Evolutionary conservation across 352 stramenopile species (phyloP), one percentile per base, ranked within the genome.

Genomic region (Lagenidium giganteum): DNA sequence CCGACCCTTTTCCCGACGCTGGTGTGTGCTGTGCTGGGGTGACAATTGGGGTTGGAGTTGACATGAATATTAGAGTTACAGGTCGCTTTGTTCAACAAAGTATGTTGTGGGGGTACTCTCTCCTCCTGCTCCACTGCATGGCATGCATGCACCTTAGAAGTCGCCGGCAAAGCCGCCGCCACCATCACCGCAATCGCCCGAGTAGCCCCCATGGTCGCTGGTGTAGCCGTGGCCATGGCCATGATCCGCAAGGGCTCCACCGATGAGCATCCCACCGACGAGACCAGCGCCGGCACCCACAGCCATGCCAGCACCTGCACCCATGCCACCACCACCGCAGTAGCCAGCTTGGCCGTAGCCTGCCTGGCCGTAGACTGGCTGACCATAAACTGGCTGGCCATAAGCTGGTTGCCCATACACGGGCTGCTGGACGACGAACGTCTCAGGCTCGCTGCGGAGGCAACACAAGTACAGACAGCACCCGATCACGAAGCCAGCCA

Each of bases 251-350:
- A 82, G 24, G 0, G 55, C 41, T 16, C 75, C 49, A 30, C 68
- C 67, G 3, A 84, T 37, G 20, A 61, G 13, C n/a, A 80, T 17
- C 8, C 71, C 71, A 27, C 71, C 68, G 0, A 78, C 32, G n/a
- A 84, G 52, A 29, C 71, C 71, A 7, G 66, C 71, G 3, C 55
- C 51, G 6, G 57, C 71, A n/a, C 71, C 68, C 6, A 83, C 33
- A 3, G 61, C 68, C 16, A 66, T 68, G 2, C 66, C 67, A 2
- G 66, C 64, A 7, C 66, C 71, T 23, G 66, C 68, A 5, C 68
- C 53, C 57, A 84, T 80, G 3, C 67, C 62, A 8, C 65, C 48
- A 42, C 50, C 45, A 25, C 47, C 45, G 9, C 56, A 55, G 30
- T 31, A 24, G 8, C 42, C 29, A 18, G 20, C 26, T 20, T 27